Conservation (phyloP, 164 flowering plant species). For the Stephania yunnanensis region DNA sequence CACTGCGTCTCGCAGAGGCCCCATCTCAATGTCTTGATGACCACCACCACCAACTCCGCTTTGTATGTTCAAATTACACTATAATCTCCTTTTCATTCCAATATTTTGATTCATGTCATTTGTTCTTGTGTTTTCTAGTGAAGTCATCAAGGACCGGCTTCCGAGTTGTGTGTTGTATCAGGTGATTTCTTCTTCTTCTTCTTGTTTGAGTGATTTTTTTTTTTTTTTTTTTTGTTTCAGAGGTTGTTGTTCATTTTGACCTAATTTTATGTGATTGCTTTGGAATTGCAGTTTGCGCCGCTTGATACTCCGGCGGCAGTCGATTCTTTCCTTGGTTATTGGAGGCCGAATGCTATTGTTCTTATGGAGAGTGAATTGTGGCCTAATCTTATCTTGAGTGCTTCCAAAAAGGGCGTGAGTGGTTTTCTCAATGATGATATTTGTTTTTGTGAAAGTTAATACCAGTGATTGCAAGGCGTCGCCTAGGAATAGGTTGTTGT, state of each 20-base stretch:
- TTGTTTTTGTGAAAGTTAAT: not conserved
- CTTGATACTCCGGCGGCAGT: slow-evolving; percentile 64
- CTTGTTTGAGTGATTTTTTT: not conserved
- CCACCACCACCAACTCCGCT: slow-evolving; percentile 70
- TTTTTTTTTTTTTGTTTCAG: not conserved
- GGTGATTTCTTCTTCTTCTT: slow-evolving; percentile 29
- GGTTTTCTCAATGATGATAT: slow-evolving; percentile 2
- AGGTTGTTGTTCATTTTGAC: not conserved
- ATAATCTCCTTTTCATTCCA: not conserved
- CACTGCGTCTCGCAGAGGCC: slow-evolving; percentile 52
- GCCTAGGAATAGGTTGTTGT: no score
- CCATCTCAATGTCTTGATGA: slow-evolving; percentile 63
- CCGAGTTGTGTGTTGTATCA: slow-evolving; percentile 70
- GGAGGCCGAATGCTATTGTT: slow-evolving; percentile 82
- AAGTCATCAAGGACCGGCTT: slow-evolving; percentile 61
- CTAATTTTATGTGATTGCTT: not conserved
- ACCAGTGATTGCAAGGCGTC: not conserved
- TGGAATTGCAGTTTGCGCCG: slow-evolving; percentile 68
- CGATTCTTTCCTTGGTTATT: slow-evolving; percentile 65
- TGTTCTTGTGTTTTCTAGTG: slow-evolving; percentile 35
- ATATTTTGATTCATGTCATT: not conserved
- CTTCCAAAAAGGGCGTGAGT: slow-evolving; percentile 70
- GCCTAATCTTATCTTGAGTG: slow-evolving; percentile 88
- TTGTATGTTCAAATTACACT: slow-evolving; percentile 45
- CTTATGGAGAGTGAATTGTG: slow-evolving; percentile 88